These are phyloP conservation scores for Mollisiaceae sp. DNA, from an alignment of 2,329 filamentous ascomycete genomes.

Conservation along the genomic window DNA sequence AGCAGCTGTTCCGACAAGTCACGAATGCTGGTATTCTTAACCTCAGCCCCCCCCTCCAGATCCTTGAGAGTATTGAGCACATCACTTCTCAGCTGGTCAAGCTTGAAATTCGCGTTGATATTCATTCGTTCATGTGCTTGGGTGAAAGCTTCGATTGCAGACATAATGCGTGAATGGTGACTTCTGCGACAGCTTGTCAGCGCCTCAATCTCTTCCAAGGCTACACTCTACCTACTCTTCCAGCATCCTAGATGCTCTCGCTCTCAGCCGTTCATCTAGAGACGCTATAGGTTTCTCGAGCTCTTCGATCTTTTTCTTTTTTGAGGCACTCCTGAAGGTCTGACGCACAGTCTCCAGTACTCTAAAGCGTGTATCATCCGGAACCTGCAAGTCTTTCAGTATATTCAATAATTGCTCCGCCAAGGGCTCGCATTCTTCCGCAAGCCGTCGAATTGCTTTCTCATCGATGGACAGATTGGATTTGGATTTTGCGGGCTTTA, in stretches of 20 bases:
- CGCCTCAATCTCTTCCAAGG: background rate
- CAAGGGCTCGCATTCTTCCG: conserved; percentile 13
- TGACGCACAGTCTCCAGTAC: conserved; percentile 2
- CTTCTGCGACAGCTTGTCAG: background rate
- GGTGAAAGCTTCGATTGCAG: conserved; percentile 2
- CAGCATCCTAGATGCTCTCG: background rate
- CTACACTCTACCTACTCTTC: background rate
- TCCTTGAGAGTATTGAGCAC: background rate
- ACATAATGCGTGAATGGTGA: conserved; percentile 3
- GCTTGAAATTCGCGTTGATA: background rate
- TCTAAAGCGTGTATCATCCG: background rate
- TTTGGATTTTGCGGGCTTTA: background rate
- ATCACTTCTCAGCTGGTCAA: background rate
- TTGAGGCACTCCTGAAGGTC: background rate
- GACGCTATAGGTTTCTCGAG: background rate
- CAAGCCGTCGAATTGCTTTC: background rate
- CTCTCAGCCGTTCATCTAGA: conserved; percentile 1
- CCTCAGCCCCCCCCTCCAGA: background rate
- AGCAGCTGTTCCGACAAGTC: background rate
- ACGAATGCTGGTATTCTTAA: background rate
- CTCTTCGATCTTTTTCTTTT: conserved; percentile 10
- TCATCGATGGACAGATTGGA: background rate
- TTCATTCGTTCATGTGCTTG: conserved; percentile 4
- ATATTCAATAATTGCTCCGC: conserved; percentile 5
- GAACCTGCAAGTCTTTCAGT: background rate